Evolutionary conservation across 441 rosid species (phyloP), one percentile per base, ranked within the genome.

Genomic region (Macaranga tanarius): DNA sequence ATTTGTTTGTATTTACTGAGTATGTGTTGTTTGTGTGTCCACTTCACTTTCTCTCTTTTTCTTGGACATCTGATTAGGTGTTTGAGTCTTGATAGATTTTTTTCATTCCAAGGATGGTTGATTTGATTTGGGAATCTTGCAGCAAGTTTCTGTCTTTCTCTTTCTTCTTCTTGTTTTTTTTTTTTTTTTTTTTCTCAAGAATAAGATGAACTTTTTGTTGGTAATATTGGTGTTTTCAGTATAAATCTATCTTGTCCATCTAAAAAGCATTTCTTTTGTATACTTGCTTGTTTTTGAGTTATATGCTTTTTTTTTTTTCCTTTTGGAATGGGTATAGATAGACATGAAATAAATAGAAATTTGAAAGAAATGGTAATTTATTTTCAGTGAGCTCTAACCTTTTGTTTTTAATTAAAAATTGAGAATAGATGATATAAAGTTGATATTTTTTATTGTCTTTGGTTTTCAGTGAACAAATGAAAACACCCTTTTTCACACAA

Each of bases 81-180:
- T 17, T 42, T 47, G 23, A 10, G 48, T n/a, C 17, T 51, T 51
- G 64, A 16, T 67, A 40, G 42, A 13, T 12, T 12, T 56, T 47
- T 44, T 42, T n/a, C 59, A 2, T 76, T 62, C 25, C 9, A 2
- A 19, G 38, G 72, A 45, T 48, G 25, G 52, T 76, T 78, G 71
- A 42, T 67, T 61, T 54, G 61, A 44, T 62, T 19, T 71, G 62
- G 72, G 72, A 72, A 56, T 55, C 42, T 66, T 67, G 19, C 65
- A 55, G 13, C 8, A 22, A 42, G 8, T 20, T n/a, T 19, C 7
- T 52, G 12, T 28, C 12, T 65, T 51, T 38, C n/a, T 4, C 5
- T 70, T 34, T 23, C 9, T 31, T 22, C 10, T 50, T 28, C 17
- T 67, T 67, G 10, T n/a, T 40, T 51, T 66, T 66, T 20, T 62